Evolutionary conservation across 225 moss, liverwort and hornwort genomes (phyloP).

Genomic region (Takakia lepidozioides): DNA sequence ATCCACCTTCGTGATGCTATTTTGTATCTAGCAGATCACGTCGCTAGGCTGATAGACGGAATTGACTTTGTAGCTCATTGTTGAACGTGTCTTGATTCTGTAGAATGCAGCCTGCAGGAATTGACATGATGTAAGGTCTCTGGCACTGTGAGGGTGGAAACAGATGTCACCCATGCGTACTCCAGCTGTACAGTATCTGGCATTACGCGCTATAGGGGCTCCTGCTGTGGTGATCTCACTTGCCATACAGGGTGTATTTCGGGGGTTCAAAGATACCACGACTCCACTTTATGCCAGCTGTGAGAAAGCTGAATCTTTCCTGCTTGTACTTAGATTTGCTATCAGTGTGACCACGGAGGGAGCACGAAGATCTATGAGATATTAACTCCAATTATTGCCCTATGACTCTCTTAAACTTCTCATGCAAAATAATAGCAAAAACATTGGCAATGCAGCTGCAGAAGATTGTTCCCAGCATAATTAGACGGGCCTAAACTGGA

Average conservation of each 20-base stretch:
- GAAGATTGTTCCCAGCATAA: too few relatives aligned
- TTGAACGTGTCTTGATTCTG: too few relatives aligned
- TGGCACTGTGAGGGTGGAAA: conserved; percentile 2
- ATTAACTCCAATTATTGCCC: conserved; percentile 3
- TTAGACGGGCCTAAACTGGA: too few relatives aligned
- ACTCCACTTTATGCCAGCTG: conserved; percentile 43
- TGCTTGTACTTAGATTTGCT: background rate
- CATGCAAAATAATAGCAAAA: too few relatives aligned
- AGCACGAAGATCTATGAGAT: background rate
- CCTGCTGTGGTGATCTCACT: conserved; percentile 53
- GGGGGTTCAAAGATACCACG: conserved; percentile 55
- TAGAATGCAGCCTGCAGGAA: background rate
- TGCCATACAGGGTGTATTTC: conserved; percentile 46
- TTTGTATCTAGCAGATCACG: too few relatives aligned
- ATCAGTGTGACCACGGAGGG: conserved; percentile 5
- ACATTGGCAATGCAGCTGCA: too few relatives aligned
- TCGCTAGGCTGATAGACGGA: too few relatives aligned
- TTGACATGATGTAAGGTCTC: background rate
- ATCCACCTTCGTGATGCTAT: too few relatives aligned
- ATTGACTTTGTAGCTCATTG: too few relatives aligned
- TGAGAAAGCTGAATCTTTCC: conserved; percentile 15
- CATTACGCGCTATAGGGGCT: conserved; percentile 44
- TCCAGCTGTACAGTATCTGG: conserved; percentile 40
- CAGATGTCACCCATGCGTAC: conserved; percentile 47
- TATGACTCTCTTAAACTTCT: too few relatives aligned